These are phyloP conservation scores for Phytophthora ramorum DNA, from an alignment of 352 stramenopile species.

Conservation along the genomic window DNA sequence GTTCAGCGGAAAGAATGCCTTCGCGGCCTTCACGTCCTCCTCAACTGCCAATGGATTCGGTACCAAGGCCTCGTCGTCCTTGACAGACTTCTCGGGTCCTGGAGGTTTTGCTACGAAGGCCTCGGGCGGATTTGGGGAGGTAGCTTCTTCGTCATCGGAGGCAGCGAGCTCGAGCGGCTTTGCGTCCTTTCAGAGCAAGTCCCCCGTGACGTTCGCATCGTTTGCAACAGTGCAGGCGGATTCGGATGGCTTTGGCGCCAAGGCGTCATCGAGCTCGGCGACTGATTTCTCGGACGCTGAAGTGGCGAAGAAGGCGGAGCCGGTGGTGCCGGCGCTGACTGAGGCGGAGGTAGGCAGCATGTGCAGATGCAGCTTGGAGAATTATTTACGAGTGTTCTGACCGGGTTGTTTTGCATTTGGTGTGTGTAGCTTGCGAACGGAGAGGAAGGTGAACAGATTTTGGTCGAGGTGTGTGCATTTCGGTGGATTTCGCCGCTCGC, in stretches of 20 bases:
- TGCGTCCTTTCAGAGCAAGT: slow-evolving; percentile 56
- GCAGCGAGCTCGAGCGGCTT: slow-evolving; percentile 51
- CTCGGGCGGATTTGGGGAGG: slow-evolving; percentile 32
- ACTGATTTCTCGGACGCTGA: slow-evolving; percentile 61
- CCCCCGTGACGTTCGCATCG: slow-evolving; percentile 57
- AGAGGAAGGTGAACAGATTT: slow-evolving; percentile 73
- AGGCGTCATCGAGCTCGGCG: slow-evolving; percentile 37
- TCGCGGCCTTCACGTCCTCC: slow-evolving; percentile 50
- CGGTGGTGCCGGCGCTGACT: slow-evolving; percentile 60
- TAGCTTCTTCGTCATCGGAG: slow-evolving; percentile 13
- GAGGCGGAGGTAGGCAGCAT: slow-evolving; percentile 61
- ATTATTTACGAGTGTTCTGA: slow-evolving; percentile 6
- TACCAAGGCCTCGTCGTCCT: slow-evolving; percentile 20
- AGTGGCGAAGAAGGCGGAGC: slow-evolving; percentile 56
- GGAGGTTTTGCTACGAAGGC: slow-evolving; percentile 15
- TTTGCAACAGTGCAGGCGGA: slow-evolving; percentile 53
- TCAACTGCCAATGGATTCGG: slow-evolving; percentile 31
- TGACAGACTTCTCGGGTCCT: slow-evolving; percentile 7
- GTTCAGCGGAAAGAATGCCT: slow-evolving; percentile 60
- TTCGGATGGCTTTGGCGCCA: slow-evolving; percentile 49
- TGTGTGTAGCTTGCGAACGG: slow-evolving; percentile 63
- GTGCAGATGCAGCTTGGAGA: not conserved
- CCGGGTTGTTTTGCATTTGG: slow-evolving; percentile 4
- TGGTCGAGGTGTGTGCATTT: slow-evolving; percentile 61
- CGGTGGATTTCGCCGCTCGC: not conserved